Base-by-base conservation (phyloP, 768 basidiomycete genomes). In the Ephemerocybe angulata region DNA sequence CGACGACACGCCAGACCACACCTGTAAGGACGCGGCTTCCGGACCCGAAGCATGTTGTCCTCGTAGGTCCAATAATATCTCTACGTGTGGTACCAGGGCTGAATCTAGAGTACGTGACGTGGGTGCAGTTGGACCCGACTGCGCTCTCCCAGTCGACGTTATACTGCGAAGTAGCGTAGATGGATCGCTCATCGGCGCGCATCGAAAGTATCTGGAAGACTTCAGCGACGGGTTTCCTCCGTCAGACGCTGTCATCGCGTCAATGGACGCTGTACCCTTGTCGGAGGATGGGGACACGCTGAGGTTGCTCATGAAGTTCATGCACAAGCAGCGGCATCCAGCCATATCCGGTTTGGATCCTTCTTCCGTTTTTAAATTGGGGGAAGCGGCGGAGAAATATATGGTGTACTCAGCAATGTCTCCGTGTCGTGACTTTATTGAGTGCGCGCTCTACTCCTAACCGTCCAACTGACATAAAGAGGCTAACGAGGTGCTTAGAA, bases 161-260 rank as follows among this genome's bases (percentile, higher is more conserved):
- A 19, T 41, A 13, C n/a, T 41, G 15, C 38, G 38, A 41, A 17
- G 15, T 13, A 17, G 38, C 38, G n/a, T n/a, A n/a, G 38, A 41
- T 41, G 38, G 38, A 8, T 19, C 7, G 15, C 38, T 41, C 2
- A 51, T 58, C 28, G 55, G 57, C 13, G 57, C 59, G 12, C 63
- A 64, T 30, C 53, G 40, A n/a, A 24, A 11, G 1, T 56, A 61
- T 43, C 46, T 63, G 5, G 50, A 56, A n/a, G 30, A 37, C 12
- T 59, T 48, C 38, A 61, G 56, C 35, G 56, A 54, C 40, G 56
- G 50, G 0, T 61, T 61, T 33, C 50, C 55, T 6, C 30, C 31
- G 0, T 29, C 33, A 7, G 50, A 24, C 3, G 42, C 43, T 3
- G 54, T 46, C 35, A 19, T 17, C 28, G 11, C 25, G 10, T 29